A percentile compares a stretch with the other conserved stretches of the same genome.
These are phyloP conservation scores for Sphaerulina musiva DNA, from an alignment of 2,329 filamentous ascomycete species.

Conservation along the genomic window DNA sequence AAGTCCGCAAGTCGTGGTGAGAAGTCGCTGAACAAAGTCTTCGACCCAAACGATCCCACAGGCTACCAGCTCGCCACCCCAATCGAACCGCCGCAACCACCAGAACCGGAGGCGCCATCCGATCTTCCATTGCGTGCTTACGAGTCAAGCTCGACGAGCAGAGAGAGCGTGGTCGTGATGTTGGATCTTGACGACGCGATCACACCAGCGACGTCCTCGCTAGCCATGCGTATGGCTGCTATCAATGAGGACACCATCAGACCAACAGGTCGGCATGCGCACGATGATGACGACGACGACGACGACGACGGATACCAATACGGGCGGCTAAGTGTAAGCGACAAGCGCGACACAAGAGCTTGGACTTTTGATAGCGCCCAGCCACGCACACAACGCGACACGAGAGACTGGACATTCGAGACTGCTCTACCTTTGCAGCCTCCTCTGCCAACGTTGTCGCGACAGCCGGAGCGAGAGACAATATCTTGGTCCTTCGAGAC, in stretches of 20 bases:
- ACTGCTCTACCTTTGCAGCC: constrained; percentile 28
- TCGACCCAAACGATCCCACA: constrained; percentile 46
- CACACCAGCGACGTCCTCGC: constrained; percentile 42
- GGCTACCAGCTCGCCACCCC: constrained; percentile 50
- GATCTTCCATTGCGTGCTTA: constrained; percentile 50
- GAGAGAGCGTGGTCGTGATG: constrained; percentile 47
- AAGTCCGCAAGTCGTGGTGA: constrained; percentile 53
- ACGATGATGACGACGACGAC: constrained; percentile 39
- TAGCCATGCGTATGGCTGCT: constrained; percentile 35
- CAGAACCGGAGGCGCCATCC: constrained; percentile 31
- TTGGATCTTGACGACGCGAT: constrained; percentile 55
- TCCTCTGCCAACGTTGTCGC: constrained; percentile 28
- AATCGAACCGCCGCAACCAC: constrained; percentile 29
- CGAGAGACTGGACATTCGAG: constrained; percentile 45
- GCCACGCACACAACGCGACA: constrained; percentile 33
- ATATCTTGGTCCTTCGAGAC: constrained; percentile 46
- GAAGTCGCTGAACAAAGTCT: constrained; percentile 51
- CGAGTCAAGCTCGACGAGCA: constrained; percentile 32
- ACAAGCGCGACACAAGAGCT: constrained; percentile 44
- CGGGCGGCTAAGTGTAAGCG: constrained; percentile 30
- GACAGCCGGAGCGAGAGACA: constrained; percentile 37
- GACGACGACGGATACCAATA: constrained; percentile 36
- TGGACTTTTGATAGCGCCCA: constrained; percentile 48
- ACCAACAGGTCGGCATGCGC: constrained; percentile 8
- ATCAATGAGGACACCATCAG: constrained; percentile 22